phyloP scores from a whole-genome alignment of 805 yeast species.

The Ogataea methylovora region DNA sequence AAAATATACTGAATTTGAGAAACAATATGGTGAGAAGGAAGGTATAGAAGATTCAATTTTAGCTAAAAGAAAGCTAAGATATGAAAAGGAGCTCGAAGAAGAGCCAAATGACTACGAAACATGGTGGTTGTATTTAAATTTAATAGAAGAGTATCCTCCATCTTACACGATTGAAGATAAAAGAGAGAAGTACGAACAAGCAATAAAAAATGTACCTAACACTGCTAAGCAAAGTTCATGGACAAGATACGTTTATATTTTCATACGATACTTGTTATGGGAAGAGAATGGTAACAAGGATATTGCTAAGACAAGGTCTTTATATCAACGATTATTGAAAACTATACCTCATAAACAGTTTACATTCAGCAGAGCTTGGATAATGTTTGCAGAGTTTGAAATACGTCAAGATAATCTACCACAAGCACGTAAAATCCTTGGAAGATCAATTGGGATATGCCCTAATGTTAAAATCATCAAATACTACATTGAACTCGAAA shows the following conservation, averaged over 20 bases:
- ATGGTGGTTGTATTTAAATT: conserved; percentile 73
- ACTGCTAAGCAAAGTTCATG: conserved; percentile 36
- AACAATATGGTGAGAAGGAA: conserved; percentile 49
- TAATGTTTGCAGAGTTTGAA: conserved; percentile 62
- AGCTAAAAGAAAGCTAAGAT: conserved; percentile 46
- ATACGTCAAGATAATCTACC: conserved; percentile 48
- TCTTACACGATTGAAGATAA: conserved; percentile 19
- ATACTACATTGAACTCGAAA: conserved; percentile 64
- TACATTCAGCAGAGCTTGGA: conserved; percentile 73
- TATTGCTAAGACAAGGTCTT: conserved; percentile 35
- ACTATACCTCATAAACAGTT: conserved; percentile 51
- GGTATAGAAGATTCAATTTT: conserved; percentile 47
- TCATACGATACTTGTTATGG: conserved; percentile 60
- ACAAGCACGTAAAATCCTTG: conserved; percentile 60
- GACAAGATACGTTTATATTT: conserved; percentile 63
- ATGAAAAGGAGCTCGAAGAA: conserved; percentile 32
- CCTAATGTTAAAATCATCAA: conserved; percentile 54
- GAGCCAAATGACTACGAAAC: conserved; percentile 59
- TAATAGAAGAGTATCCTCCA: conserved; percentile 34
- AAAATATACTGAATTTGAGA: conserved; percentile 52
- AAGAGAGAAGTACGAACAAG: conserved; percentile 34
- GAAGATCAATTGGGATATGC: conserved; percentile 61
- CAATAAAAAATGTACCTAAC: conserved; percentile 33
- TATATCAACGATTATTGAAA: conserved; percentile 43
- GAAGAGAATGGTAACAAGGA: conserved; percentile 44